These are phyloP conservation scores for Curvularia sp. DNA, from an alignment of 2,329 filamentous ascomycete genomes.

Conservation along the genomic window DNA sequence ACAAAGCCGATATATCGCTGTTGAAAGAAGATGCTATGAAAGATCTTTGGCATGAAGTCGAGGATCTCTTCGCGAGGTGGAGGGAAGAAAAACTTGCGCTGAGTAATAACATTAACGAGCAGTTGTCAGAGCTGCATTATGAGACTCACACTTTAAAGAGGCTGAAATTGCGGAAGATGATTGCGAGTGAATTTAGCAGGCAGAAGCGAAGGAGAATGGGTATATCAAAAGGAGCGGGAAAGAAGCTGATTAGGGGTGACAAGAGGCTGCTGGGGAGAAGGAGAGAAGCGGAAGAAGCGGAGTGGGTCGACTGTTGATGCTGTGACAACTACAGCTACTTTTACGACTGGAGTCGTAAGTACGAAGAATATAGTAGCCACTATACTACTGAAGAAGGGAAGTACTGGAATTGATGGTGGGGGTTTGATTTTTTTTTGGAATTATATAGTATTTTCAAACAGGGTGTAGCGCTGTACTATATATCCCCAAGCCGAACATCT, in stretches of 20 bases:
- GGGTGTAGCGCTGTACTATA: too few species aligned
- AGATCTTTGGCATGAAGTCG: slow-evolving; percentile 3
- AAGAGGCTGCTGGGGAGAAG: not conserved
- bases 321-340: too few species aligned
- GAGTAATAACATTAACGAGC: not conserved
- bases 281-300: not conserved
- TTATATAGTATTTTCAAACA: too few species aligned
- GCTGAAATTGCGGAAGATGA: slow-evolving; percentile 4
- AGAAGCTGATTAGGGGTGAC: not conserved
- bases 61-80: slow-evolving; percentile 1
- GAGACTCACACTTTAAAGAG: slow-evolving; percentile 7
- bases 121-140: slow-evolving; percentile 3
- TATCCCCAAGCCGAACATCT: too few species aligned
- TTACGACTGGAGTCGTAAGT: too few species aligned
- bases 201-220: slow-evolving; percentile 9
- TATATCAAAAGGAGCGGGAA: slow-evolving; percentile 4
- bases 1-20: slow-evolving; percentile 4
- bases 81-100: not conserved
- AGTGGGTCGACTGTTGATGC: slow-evolving; percentile 3
- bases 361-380: too few species aligned
- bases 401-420: too few species aligned
- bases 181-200: slow-evolving; percentile 10
- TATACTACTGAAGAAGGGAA: too few species aligned
- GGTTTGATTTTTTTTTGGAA: too few species aligned
- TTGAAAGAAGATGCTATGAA: slow-evolving; percentile 6